These are phyloP conservation scores for Bertia moriformis DNA, from an alignment of 2,329 filamentous ascomycete species.

Conservation along the genomic window DNA sequence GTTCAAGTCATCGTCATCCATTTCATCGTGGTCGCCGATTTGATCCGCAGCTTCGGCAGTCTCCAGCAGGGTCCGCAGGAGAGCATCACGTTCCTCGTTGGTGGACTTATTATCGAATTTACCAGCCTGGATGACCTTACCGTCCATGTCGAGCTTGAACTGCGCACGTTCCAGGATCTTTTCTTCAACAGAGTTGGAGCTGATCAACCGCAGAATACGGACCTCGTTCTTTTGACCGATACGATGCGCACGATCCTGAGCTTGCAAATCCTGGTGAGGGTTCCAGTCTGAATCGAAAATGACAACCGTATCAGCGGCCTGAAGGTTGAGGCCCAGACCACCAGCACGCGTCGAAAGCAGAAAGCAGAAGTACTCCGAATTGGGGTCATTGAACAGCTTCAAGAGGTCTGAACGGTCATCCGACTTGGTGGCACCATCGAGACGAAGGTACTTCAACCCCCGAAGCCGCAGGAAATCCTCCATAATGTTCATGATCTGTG, in stretches of 20 bases:
- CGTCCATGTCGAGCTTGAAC: conserved; percentile 98
- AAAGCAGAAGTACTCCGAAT: conserved; percentile 94
- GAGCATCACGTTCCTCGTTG: conserved; percentile 92
- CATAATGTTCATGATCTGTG: conserved; percentile 99
- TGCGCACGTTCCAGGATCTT: conserved; percentile 95
- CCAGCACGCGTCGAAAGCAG: conserved; percentile 94
- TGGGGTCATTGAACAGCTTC: conserved; percentile 73
- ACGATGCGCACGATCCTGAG: conserved; percentile 98
- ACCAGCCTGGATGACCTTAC: conserved; percentile 97
- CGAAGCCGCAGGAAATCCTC: conserved; percentile 86
- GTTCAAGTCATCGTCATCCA: conserved; percentile 97
- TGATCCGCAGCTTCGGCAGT: conserved; percentile 54
- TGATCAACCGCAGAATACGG: conserved; percentile 87
- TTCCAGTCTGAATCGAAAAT: conserved; percentile 99
- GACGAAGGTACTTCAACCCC: conserved; percentile 71
- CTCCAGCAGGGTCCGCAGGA: conserved; percentile 85
- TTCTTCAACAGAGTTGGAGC: conserved; percentile 92
- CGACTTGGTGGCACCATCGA: conserved; percentile 93
- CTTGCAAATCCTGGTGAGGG: conserved; percentile 95
- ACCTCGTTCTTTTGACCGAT: conserved; percentile 99
- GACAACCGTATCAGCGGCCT: conserved; percentile 96
- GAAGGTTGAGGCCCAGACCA: conserved; percentile 91
- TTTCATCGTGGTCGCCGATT: conserved; percentile 71
- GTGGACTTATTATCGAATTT: conserved; percentile 99
- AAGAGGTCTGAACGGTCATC: conserved; percentile 90